A percentile compares a stretch with the other conserved stretches of the same genome.
Evolutionary conservation across 371 early-diverging fungal species (phyloP).

Genomic region (Actinomortierella wolfii): DNA sequence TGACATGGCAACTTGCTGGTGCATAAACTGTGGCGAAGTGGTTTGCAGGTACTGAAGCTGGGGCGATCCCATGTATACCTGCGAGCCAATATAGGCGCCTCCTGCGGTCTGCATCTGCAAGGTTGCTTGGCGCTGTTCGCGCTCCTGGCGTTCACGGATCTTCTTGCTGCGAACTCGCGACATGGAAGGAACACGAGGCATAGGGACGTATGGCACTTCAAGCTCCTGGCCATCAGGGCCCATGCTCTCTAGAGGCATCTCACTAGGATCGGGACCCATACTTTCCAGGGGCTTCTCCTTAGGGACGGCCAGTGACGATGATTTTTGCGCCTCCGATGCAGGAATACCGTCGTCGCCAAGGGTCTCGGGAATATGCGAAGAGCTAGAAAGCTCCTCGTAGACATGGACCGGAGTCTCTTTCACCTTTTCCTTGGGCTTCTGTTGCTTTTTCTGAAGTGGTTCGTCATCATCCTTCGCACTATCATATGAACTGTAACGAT

Average conservation of each 20-base stretch:
- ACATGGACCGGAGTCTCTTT: neutral
- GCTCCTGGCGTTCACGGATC: constrained; percentile 12
- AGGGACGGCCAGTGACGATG: constrained; percentile 16
- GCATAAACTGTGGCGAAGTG: constrained; percentile 24
- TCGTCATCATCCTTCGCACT: too few species aligned
- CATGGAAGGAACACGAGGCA: constrained; percentile 39
- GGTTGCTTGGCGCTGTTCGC: constrained; percentile 17
- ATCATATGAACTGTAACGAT: neutral
- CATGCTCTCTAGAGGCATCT: constrained; percentile 40
- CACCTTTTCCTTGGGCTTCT: too few species aligned
- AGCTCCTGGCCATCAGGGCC: constrained; percentile 24
- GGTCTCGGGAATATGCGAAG: constrained; percentile 21
- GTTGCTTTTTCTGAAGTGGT: too few species aligned
- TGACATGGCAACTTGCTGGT: constrained; percentile 16
- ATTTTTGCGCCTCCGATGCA: neutral
- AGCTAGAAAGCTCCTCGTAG: constrained; percentile 27
- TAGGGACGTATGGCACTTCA: constrained; percentile 18
- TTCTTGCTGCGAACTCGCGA: constrained; percentile 36
- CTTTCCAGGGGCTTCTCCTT: constrained; percentile 40
- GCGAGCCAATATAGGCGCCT: constrained; percentile 3
- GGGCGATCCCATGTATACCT: constrained; percentile 8
- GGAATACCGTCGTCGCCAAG: constrained; percentile 23
- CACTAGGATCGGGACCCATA: constrained; percentile 39
- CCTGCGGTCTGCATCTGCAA: constrained; percentile 15
- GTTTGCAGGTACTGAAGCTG: constrained; percentile 22